phyloP scores from a whole-genome alignment of 2,329 filamentous ascomycete genomes.

The Phialophora verrucosa region DNA sequence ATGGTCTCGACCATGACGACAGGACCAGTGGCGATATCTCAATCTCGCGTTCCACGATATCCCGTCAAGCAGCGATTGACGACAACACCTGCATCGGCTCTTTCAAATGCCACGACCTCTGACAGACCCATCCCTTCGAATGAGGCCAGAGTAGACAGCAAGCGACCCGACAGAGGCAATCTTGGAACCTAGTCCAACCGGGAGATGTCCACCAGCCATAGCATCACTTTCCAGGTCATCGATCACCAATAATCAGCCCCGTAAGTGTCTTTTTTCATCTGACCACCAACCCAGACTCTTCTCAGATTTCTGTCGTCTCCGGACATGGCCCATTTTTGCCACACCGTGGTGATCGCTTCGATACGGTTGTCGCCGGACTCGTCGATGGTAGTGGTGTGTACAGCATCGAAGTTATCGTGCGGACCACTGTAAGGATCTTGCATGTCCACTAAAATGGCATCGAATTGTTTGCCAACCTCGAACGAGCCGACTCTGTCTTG shows the following conservation, averaged over 20 bases:
- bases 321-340: slow-evolving; percentile 70
- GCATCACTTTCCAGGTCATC: background rate
- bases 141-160: background rate
- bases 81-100: background rate
- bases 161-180: background rate
- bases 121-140: background rate
- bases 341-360: slow-evolving; percentile 47
- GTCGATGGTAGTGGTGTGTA: slow-evolving; percentile 53
- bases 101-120: background rate
- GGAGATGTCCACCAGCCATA: background rate
- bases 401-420: slow-evolving; percentile 57
- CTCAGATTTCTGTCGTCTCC: slow-evolving; percentile 67
- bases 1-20: background rate
- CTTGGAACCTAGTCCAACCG: background rate
- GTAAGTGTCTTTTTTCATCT: slow-evolving; percentile 1
- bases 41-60: background rate
- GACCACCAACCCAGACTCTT: slow-evolving; percentile 61
- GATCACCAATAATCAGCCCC: background rate
- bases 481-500: slow-evolving; percentile 61
- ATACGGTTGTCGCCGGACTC: background rate
- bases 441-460: slow-evolving; percentile 60
- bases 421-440: background rate
- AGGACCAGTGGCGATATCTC: background rate
- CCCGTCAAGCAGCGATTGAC: background rate
- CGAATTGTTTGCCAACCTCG: slow-evolving; percentile 65